Conservation (phyloP, 176 grass and related monocot species). For the Triticum urartu region DNA sequence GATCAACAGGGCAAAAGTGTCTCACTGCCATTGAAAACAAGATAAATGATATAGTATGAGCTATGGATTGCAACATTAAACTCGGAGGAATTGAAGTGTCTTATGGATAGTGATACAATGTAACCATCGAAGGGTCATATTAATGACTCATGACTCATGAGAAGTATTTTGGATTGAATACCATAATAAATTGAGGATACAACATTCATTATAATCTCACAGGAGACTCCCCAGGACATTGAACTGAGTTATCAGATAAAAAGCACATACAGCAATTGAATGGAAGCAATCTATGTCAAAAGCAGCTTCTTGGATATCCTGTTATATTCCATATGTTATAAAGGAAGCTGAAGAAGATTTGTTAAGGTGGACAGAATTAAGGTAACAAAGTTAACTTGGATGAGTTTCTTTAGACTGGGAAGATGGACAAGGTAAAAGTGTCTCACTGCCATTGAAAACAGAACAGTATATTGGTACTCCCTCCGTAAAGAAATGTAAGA, state of each 20-base stretch:
- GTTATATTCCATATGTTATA: too few species aligned
- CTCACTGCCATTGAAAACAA: not conserved
- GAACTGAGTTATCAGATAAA: not conserved
- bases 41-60: not conserved
- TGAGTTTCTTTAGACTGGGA: not conserved
- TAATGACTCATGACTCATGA: not conserved
- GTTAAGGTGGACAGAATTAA: too few species aligned
- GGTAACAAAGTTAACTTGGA: too few species aligned
- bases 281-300: not conserved
- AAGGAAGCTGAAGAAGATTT: too few species aligned
- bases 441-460: not conserved
- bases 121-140: not conserved
- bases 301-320: not conserved
- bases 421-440: not conserved
- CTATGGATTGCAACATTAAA: not conserved
- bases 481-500: too few species aligned
- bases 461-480: not conserved
- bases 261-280: too few species aligned
- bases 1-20: constrained; percentile 1
- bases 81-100: not conserved
- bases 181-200: not conserved
- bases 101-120: not conserved
- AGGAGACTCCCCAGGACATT: not conserved
- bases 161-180: not conserved
- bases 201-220: not conserved